These are phyloP conservation scores for Blakeslea trispora DNA, from an alignment of 371 early-diverging fungal genomes.

Conservation along the genomic window DNA sequence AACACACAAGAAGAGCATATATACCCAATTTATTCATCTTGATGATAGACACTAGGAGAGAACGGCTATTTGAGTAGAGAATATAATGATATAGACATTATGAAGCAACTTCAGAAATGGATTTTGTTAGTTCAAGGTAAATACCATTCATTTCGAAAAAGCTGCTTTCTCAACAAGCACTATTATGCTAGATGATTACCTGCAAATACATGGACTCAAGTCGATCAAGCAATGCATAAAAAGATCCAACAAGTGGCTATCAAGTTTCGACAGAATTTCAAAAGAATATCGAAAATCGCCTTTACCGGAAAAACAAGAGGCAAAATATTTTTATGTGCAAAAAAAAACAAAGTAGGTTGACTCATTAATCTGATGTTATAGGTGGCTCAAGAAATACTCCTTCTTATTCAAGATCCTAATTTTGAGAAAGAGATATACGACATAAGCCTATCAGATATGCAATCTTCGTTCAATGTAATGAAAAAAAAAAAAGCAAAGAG, in stretches of 20 bases:
- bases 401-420: constrained; percentile 20
- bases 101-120: constrained; percentile 40
- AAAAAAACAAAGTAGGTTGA: too few species aligned
- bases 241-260: constrained; percentile 32
- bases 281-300: constrained; percentile 21
- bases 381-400: constrained; percentile 31
- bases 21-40: background rate
- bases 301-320: constrained; percentile 35
- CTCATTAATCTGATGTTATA: constrained; percentile 9
- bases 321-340: constrained; percentile 1
- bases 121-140: constrained; percentile 34
- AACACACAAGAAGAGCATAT: background rate
- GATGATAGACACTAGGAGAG: constrained; percentile 32
- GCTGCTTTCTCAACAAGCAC: background rate
- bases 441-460: background rate
- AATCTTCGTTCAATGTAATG: constrained; percentile 4
- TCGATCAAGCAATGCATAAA: constrained; percentile 32
- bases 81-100: constrained; percentile 30
- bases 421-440: constrained; percentile 23
- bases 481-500: background rate
- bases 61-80: constrained; percentile 29
- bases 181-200: constrained; percentile 22
- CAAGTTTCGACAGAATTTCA: constrained; percentile 25
- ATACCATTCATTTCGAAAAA: too few species aligned
- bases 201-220: constrained; percentile 33